These are phyloP conservation scores for Pascua sp. DNA, from an alignment of 1,284 basidiomycete genomes.

Conservation along the genomic window DNA sequence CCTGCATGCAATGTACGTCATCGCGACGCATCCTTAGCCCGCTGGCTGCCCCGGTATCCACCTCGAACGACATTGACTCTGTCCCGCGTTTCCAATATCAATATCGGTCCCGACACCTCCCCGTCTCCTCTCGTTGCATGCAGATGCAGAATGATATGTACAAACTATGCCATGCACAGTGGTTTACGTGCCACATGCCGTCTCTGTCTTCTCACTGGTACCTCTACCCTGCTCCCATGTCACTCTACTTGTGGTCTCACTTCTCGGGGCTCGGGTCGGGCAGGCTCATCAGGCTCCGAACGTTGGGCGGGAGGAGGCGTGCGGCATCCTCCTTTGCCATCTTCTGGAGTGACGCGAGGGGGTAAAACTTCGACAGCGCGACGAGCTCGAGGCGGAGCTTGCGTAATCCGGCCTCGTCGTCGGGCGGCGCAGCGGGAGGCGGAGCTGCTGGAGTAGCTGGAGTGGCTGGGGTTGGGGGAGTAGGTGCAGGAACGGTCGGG, in stretches of 20 bases:
- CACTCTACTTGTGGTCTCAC: neutral
- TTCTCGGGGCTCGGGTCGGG: neutral
- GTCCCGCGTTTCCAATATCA: too few species aligned
- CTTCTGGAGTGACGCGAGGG: slow-evolving; percentile 40
- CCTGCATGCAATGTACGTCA: slow-evolving; percentile 5
- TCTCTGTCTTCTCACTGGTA: too few species aligned
- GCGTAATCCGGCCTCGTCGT: slow-evolving; percentile 20
- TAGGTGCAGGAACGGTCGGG: neutral
- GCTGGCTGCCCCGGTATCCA: too few species aligned
- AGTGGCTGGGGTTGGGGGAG: slow-evolving; percentile 1
- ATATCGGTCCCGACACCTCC: too few species aligned
- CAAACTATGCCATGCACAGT: too few species aligned
- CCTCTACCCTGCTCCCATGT: too few species aligned
- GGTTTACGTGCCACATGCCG: too few species aligned
- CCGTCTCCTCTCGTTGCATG: neutral
- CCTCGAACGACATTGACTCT: too few species aligned
- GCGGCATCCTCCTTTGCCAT: slow-evolving; percentile 37
- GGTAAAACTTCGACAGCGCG: slow-evolving; percentile 44
- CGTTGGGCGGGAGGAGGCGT: slow-evolving; percentile 35
- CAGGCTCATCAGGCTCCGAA: slow-evolving; percentile 36
- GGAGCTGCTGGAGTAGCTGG: neutral
- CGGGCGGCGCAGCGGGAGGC: neutral
- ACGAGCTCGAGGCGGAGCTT: slow-evolving; percentile 41
- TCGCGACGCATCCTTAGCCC: neutral
- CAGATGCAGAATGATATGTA: neutral